Evolutionary conservation across 2,329 filamentous ascomycete genomes (phyloP).

Genomic region (Cryoendolithus antarcticus): DNA sequence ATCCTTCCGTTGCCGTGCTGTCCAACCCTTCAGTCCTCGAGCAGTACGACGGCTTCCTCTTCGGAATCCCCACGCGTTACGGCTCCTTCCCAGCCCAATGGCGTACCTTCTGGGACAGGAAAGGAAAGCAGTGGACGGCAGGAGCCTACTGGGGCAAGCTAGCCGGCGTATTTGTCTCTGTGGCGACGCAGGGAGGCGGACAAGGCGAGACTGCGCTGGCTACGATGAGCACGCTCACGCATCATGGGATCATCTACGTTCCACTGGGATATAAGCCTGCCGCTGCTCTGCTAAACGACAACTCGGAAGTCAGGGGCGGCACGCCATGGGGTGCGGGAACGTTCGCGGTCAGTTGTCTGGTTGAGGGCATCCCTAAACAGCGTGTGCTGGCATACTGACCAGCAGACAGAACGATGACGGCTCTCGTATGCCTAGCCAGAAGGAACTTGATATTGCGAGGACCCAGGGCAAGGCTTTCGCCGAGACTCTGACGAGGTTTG

Average conservation of each 20-base stretch:
- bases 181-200: conserved; percentile 69
- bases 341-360: conserved; percentile 47
- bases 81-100: conserved; percentile 96
- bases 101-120: conserved; percentile 77
- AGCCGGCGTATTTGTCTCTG: conserved; percentile 81
- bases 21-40: conserved; percentile 51
- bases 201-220: conserved; percentile 80
- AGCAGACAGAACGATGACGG: conserved; percentile 47
- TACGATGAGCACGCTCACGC: conserved; percentile 71
- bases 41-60: conserved; percentile 73
- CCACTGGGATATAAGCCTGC: conserved; percentile 80
- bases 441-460: conserved; percentile 68
- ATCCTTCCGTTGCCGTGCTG: conserved; percentile 48
- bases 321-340: conserved; percentile 90
- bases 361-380: not conserved
- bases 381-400: not conserved
- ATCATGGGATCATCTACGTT: conserved; percentile 96
- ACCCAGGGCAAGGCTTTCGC: conserved; percentile 82
- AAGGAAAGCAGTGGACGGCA: conserved; percentile 55
- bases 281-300: conserved; percentile 57
- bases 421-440: conserved; percentile 61
- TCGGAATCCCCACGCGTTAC: conserved; percentile 91
- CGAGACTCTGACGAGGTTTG: conserved; percentile 58
- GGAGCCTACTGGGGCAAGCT: conserved; percentile 75
- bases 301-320: conserved; percentile 74